Evolutionary conservation across 2,329 filamentous ascomycete species (phyloP).

Genomic region (Trichophyton simii): DNA sequence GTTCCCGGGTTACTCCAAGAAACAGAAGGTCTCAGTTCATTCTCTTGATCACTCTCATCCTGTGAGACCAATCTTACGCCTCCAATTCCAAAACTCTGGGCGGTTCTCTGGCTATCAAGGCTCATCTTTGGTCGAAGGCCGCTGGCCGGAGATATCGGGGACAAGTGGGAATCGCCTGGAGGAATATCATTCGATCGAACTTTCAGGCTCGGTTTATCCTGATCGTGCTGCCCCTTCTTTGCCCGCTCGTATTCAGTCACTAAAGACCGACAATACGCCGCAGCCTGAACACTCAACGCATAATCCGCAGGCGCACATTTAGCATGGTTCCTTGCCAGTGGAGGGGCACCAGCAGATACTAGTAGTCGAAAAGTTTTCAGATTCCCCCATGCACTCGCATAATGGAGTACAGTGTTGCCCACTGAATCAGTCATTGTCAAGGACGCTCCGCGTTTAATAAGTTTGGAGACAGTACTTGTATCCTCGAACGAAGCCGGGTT

Average conservation of each 20-base stretch:
- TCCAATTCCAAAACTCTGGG: slow-evolving; percentile 2
- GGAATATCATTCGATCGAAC: slow-evolving; percentile 7
- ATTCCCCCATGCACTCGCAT: slow-evolving; percentile 71
- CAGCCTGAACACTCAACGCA: slow-evolving; percentile 66
- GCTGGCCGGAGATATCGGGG: slow-evolving; percentile 9
- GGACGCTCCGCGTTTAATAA: slow-evolving; percentile 26
- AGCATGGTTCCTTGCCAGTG: slow-evolving; percentile 58
- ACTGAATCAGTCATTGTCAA: slow-evolving; percentile 51
- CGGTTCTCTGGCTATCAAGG: slow-evolving; percentile 3
- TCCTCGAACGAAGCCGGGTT: slow-evolving; percentile 18
- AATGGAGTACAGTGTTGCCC: slow-evolving; percentile 80
- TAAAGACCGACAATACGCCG: slow-evolving; percentile 70
- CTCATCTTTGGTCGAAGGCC: not conserved
- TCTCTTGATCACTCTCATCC: slow-evolving; percentile 5
- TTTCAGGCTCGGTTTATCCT: slow-evolving; percentile 7
- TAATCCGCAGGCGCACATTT: slow-evolving; percentile 78
- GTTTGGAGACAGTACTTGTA: slow-evolving; percentile 18
- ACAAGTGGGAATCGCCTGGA: slow-evolving; percentile 2
- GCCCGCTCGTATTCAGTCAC: slow-evolving; percentile 45
- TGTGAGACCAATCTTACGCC: slow-evolving; percentile 7
- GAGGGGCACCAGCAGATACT: slow-evolving; percentile 64
- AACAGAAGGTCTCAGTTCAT: not conserved
- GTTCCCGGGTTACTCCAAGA: slow-evolving; percentile 1
- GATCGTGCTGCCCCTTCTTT: slow-evolving; percentile 7
- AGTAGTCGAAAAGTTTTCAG: slow-evolving; percentile 64